Evolutionary conservation across 176 grass and related monocot genomes (phyloP).

Genomic region (Oryza nivara): DNA sequence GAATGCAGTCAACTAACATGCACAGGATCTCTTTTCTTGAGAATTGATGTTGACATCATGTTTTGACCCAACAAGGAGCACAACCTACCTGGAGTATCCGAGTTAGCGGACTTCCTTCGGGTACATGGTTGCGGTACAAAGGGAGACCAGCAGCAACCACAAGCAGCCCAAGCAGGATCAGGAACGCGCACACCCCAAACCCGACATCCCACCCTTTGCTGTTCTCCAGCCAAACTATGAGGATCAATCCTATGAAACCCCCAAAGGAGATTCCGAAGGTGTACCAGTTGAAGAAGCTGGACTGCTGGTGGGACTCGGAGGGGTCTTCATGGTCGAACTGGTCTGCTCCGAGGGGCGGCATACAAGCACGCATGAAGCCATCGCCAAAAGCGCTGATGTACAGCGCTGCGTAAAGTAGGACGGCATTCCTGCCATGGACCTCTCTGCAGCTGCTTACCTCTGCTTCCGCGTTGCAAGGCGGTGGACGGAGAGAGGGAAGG

Average conservation of each 20-base stretch:
- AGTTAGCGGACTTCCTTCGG: constrained; percentile 62
- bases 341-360: constrained; percentile 63
- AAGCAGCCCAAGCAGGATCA: constrained; percentile 49
- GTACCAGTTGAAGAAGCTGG: constrained; percentile 67
- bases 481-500: constrained; percentile 56
- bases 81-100: constrained; percentile 74
- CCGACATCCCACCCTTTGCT: constrained; percentile 61
- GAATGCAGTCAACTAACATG: background rate
- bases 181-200: constrained; percentile 41
- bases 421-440: constrained; percentile 50
- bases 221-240: constrained; percentile 64
- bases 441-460: constrained; percentile 36
- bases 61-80: constrained; percentile 16
- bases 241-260: constrained; percentile 47
- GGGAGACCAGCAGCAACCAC: constrained; percentile 46
- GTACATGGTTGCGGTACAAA: constrained; percentile 60
- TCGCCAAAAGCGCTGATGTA: constrained; percentile 53
- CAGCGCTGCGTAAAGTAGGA: constrained; percentile 46
- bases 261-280: constrained; percentile 60
- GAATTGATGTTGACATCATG: background rate
- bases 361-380: constrained; percentile 53
- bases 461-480: constrained; percentile 37
- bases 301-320: constrained; percentile 32
- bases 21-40: background rate
- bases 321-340: constrained; percentile 62